phyloP scores from a whole-genome alignment of 2,329 filamentous ascomycete species.

The Aspergillus carbonarius region DNA sequence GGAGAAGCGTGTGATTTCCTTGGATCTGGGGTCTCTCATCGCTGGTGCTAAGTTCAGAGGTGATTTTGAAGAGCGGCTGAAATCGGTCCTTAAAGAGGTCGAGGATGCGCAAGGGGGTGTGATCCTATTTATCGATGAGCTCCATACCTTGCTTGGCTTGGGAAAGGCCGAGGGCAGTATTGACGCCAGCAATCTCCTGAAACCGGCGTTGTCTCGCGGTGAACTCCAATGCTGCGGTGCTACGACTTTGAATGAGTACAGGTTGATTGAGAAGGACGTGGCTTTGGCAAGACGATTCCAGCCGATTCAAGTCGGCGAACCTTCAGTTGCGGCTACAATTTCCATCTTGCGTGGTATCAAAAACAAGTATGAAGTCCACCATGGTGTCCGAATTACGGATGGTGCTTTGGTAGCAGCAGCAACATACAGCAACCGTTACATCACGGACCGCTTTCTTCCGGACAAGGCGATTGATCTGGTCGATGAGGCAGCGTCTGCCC shows the following conservation, averaged over 20 bases:
- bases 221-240: constrained; percentile 95
- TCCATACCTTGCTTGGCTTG: constrained; percentile 86
- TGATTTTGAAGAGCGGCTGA: constrained; percentile 92
- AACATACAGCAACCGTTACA: constrained; percentile 90
- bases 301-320: constrained; percentile 89
- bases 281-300: constrained; percentile 91
- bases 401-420: constrained; percentile 88
- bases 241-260: constrained; percentile 89
- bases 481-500: constrained; percentile 87
- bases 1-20: constrained; percentile 81
- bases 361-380: constrained; percentile 95
- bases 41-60: constrained; percentile 94
- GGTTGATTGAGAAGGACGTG: constrained; percentile 92
- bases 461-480: constrained; percentile 98
- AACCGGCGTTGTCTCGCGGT: constrained; percentile 87
- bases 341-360: constrained; percentile 96
- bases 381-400: constrained; percentile 93
- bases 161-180: constrained; percentile 96
- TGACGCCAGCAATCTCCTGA: constrained; percentile 91
- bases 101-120: constrained; percentile 84
- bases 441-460: constrained; percentile 91
- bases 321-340: constrained; percentile 86
- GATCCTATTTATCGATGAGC: constrained; percentile 92
- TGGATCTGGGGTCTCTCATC: constrained; percentile 90
- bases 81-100: constrained; percentile 87